These are phyloP conservation scores for Chenopodium formosanum DNA, from an alignment of 148 eudicot species.

Conservation along the genomic window DNA sequence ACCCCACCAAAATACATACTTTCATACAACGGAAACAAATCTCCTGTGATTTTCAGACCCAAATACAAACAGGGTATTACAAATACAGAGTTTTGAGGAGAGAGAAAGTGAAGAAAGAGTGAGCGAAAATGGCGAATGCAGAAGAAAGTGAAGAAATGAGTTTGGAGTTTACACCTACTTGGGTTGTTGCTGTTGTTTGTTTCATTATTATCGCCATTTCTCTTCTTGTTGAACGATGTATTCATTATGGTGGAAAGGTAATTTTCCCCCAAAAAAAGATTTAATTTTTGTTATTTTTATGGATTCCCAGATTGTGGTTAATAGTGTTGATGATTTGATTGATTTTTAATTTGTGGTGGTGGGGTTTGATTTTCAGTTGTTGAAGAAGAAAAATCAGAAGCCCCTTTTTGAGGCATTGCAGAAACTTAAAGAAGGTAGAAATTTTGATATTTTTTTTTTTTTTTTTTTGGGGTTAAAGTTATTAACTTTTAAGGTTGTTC, in stretches of 20 bases:
- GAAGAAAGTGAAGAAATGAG: slow-evolving; percentile 42
- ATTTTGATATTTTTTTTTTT: background rate
- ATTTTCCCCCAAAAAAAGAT: background rate
- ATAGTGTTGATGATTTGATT: background rate
- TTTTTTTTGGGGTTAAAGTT: background rate
- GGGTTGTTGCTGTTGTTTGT: slow-evolving; percentile 94
- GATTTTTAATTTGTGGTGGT: background rate
- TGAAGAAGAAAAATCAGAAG: slow-evolving; percentile 72
- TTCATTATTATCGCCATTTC: slow-evolving; percentile 82
- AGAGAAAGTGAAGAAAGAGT: background rate
- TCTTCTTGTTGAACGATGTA: slow-evolving; percentile 68
- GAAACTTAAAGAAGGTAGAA: slow-evolving; percentile 83
- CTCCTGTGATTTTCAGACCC: background rate
- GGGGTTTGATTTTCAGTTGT: slow-evolving; percentile 38
- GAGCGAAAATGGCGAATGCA: slow-evolving; percentile 34
- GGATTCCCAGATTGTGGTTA: background rate
- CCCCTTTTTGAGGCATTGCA: slow-evolving; percentile 77
- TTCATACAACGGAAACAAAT: background rate
- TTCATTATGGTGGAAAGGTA: slow-evolving; percentile 74
- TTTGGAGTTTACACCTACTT: slow-evolving; percentile 86
- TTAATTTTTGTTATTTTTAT: background rate
- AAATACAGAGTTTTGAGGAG: background rate
- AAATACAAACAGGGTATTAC: background rate
- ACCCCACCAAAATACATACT: background rate
- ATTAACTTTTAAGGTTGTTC: background rate